These are phyloP conservation scores for Aureobasidium uvarum DNA, from an alignment of 2,329 filamentous ascomycete genomes.

Conservation along the genomic window DNA sequence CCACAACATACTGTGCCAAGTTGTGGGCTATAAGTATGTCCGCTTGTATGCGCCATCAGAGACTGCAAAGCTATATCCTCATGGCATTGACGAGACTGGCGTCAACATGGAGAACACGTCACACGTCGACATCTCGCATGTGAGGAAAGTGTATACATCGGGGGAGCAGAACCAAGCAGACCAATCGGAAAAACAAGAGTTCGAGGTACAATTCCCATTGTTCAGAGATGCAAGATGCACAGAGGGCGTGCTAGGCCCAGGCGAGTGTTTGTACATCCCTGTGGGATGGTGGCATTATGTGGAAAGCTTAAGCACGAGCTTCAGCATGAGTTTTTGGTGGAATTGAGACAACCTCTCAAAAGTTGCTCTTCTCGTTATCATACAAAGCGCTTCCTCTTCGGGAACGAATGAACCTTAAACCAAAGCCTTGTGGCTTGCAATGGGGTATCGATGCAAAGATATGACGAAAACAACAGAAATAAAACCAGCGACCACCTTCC, in stretches of 20 bases:
- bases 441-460: constrained; percentile 20
- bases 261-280: constrained; percentile 85
- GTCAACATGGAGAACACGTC: constrained; percentile 95
- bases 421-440: constrained; percentile 18
- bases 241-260: constrained; percentile 75
- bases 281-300: constrained; percentile 99
- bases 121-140: constrained; percentile 60
- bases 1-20: constrained; percentile 87
- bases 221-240: constrained; percentile 64
- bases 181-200: constrained; percentile 34
- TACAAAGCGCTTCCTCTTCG: background rate
- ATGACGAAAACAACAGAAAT: constrained; percentile 7
- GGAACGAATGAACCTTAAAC: background rate
- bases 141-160: constrained; percentile 30
- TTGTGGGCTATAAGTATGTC: constrained; percentile 89
- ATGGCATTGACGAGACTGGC: constrained; percentile 60
- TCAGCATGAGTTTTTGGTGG: constrained; percentile 98
- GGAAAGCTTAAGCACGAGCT: constrained; percentile 76
- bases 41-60: constrained; percentile 73
- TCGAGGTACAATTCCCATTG: constrained; percentile 46
- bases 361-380: background rate
- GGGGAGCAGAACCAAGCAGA: constrained; percentile 26
- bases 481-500: background rate
- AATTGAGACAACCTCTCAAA: constrained; percentile 46
- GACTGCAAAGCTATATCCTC: constrained; percentile 59